Evolutionary conservation across 1,284 basidiomycete species (phyloP).

Genomic region (Polyporus tsugae): DNA sequence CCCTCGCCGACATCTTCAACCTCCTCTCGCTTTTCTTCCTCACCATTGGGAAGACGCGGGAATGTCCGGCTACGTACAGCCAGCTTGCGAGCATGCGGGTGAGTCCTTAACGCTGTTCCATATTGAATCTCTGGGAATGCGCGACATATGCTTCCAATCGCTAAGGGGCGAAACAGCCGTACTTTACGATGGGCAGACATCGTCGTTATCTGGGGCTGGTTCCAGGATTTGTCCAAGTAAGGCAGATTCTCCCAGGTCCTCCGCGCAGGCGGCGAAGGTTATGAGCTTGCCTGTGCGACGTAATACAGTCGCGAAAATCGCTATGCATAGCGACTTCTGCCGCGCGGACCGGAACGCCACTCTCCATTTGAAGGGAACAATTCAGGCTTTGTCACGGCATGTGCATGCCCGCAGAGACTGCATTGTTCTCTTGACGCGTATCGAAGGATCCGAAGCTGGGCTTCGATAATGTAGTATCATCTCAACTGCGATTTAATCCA

Average conservation of each 20-base stretch:
- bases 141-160: conserved; percentile 9
- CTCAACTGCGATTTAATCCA: background rate
- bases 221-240: background rate
- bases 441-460: background rate
- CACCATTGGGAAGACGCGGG: conserved; percentile 92
- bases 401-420: background rate
- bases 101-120: conserved; percentile 48
- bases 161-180: conserved; percentile 17
- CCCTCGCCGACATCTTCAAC: conserved; percentile 92
- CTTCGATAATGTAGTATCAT: background rate
- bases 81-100: conserved; percentile 95
- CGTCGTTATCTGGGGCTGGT: background rate
- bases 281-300: background rate
- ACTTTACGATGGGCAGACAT: background rate
- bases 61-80: conserved; percentile 92
- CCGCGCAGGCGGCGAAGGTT: background rate
- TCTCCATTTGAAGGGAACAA: conserved; percentile 8
- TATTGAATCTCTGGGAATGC: background rate
- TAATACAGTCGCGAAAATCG: conserved; percentile 1
- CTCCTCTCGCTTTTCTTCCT: conserved; percentile 92
- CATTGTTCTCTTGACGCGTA: background rate
- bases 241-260: background rate
- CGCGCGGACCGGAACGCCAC: background rate
- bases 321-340: background rate
- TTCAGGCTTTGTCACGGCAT: conserved; percentile 17